Evolutionary conservation across 1,284 basidiomycete genomes (phyloP), one percentile per base, ranked within the genome.

Genomic region (Cryptococcus deneoformans): DNA sequence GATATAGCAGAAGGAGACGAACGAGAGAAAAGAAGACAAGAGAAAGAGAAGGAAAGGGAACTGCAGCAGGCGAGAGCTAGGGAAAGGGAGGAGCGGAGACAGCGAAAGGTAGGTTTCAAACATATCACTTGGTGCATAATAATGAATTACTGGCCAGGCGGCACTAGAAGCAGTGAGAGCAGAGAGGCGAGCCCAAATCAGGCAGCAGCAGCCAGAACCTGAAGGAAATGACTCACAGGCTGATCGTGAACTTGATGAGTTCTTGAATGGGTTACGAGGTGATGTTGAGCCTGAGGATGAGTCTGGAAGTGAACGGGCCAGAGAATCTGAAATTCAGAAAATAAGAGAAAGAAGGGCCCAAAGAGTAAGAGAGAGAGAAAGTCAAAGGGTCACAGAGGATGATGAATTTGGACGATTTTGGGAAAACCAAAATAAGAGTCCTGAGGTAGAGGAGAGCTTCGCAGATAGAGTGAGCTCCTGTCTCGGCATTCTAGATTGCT

Each of bases 1-100:
- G 56, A 57, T 29, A 54, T 61, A 45, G 39, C 37, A 24, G 50
- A 51, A n/a, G 49, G 54, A 29, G 42, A 54, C 36, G 46, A 46
- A 24, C 34, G 14, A 24, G 49, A 54, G 24, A 54, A 54, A 40
- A 36, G 37, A 16, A n/a, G 14, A 53, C 48, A 35, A 54, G 39
- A 47, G 36, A 54, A 20, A 29, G 29, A 44, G 38, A 56, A 51
- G 54, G 46, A 53, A 50, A 35, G 49, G 20, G 55, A 42, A 5
- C 2, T 40, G 3, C 24, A 37, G 11, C 49, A 38, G 24, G 37
- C 29, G 16, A 40, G 36, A 24, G 42, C 48, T 6, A 49, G 50
- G 46, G 46, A 39, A 29, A 11, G 38, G 16, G 48, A 35, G 34
- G 48, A 56, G 20, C 9, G 12, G 16, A 11, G 24, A 16, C 47